Conservation (phyloP, 192 early-diverging fungal species). For the Umbelopsis sp. region DNA sequence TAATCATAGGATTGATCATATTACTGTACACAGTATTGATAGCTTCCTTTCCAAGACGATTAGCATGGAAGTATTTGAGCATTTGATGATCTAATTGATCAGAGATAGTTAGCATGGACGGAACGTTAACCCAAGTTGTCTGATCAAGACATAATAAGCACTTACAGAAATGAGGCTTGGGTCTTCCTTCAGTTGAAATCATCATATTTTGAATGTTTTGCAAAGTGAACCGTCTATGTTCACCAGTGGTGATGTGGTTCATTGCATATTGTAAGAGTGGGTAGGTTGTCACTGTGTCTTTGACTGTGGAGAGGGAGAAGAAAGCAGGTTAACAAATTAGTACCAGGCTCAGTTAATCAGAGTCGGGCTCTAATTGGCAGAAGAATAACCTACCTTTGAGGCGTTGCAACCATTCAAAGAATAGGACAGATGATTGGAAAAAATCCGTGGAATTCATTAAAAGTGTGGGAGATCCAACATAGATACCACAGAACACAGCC, state of each 20-base stretch:
- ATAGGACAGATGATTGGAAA: conserved; percentile 59
- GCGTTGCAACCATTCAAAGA: conserved; percentile 74
- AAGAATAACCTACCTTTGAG: conserved; percentile 55
- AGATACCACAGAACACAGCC: conserved; percentile 36
- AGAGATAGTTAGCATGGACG: not conserved
- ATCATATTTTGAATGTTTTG: conserved; percentile 65
- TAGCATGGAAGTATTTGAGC: conserved; percentile 58
- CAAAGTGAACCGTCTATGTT: conserved; percentile 22
- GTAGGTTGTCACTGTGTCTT: conserved; percentile 67
- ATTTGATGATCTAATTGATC: conserved; percentile 50
- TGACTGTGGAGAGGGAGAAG: conserved; percentile 43
- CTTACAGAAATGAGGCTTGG: conserved; percentile 51
- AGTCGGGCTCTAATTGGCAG: not conserved
- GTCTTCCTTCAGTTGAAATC: conserved; percentile 57
- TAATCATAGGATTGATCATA: conserved; percentile 77
- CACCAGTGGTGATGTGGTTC: conserved; percentile 44
- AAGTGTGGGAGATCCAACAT: conserved; percentile 60
- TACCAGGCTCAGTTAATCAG: not conserved
- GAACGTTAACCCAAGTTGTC: not conserved
- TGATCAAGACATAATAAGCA: not conserved
- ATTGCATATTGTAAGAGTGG: conserved; percentile 73
- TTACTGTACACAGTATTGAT: conserved; percentile 79
- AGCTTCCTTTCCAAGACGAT: conserved; percentile 67
- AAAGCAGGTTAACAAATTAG: not conserved
- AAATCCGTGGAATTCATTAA: conserved; percentile 68